Base-by-base conservation (phyloP, 2,329 filamentous ascomycete genomes). In the Alternaria dauci region DNA sequence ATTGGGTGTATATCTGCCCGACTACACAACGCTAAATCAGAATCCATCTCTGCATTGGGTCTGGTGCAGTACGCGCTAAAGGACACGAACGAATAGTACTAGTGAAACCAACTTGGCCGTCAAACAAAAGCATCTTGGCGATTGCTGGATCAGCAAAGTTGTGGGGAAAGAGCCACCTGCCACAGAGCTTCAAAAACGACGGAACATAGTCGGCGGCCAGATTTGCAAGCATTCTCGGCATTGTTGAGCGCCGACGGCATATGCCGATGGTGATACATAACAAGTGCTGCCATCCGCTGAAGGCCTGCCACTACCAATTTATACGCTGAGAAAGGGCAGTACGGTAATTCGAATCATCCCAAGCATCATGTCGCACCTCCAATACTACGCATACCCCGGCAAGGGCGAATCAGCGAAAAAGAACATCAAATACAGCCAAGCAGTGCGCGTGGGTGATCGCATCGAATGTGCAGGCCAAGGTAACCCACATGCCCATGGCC, bases 361-460 rank as follows among this genome's bases (percentile, higher is more conserved):
- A 38, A 16, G 16, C 1, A 39, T 26, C 5, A 71, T 70, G 69
- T 56, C 68, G 5, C 52, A 65, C 28, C 55, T 71, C 1, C 55
- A 76, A 55, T 83, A 79, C 65, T 80, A 74, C 63, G 67, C 71
- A 36, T 83, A 83, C 67, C 55, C 71, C 16, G 77, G 77, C 25
- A 65, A 76, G 16, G 81, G 82, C 8, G 68, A 81, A 52, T 67
- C 63, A 11, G 76, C 78, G 14, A 60, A 67, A 6, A 44, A 81
- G 30, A 65, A 68, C 0, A 78, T 76, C 42, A 50, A 63, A 32
- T 79, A 78, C 60, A 71, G 58, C 58, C 75, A 79, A 66, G 76
- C 77, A 1, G 76, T 79, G n/a, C 71, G 76, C 3, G 55, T 79
- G 1, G 75, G 76, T 16, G 67, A 78, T 55, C 60, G 70, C 8